Evolutionary conservation across 148 eudicot genomes (phyloP).

Genomic region (Pouteria glomerata): DNA sequence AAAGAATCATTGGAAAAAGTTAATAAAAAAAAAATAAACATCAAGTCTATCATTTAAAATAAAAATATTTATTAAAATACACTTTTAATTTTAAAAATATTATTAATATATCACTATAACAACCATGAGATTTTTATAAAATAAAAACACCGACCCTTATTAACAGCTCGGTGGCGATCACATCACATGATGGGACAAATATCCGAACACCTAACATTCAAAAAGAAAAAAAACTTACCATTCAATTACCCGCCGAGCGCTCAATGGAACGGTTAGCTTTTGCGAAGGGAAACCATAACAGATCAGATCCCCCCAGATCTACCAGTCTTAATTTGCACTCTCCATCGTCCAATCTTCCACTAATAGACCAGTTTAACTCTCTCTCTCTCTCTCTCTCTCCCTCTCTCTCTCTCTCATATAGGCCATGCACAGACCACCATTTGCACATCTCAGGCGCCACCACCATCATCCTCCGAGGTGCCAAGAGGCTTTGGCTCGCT

Average conservation of each 20-base stretch:
- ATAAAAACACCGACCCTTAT: too few species aligned
- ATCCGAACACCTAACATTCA: conserved; percentile 44
- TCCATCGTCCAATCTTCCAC: neutral
- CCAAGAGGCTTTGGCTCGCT: conserved; percentile 25
- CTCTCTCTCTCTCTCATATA: neutral
- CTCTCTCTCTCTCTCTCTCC: conserved; percentile 3
- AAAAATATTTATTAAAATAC: too few species aligned
- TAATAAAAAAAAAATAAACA: too few species aligned
- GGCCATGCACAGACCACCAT: conserved; percentile 28
- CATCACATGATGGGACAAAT: too few species aligned
- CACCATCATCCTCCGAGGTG: conserved; percentile 13
- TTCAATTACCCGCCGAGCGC: conserved; percentile 25
- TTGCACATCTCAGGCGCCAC: conserved; percentile 3
- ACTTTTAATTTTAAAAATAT: too few species aligned
- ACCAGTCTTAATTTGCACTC: conserved; percentile 24
- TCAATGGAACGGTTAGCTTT: neutral
- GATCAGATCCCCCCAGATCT: conserved; percentile 17
- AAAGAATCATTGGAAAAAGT: too few species aligned
- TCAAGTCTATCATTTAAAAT: too few species aligned
- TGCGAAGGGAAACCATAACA: too few species aligned
- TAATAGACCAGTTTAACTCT: conserved; percentile 9
- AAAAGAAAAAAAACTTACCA: conserved; percentile 30
- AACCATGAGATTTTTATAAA: too few species aligned
- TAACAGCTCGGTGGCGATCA: too few species aligned
- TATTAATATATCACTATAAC: too few species aligned